These are phyloP conservation scores for Curvularia sp. DNA, from an alignment of 2,329 filamentous ascomycete species.

Conservation along the genomic window DNA sequence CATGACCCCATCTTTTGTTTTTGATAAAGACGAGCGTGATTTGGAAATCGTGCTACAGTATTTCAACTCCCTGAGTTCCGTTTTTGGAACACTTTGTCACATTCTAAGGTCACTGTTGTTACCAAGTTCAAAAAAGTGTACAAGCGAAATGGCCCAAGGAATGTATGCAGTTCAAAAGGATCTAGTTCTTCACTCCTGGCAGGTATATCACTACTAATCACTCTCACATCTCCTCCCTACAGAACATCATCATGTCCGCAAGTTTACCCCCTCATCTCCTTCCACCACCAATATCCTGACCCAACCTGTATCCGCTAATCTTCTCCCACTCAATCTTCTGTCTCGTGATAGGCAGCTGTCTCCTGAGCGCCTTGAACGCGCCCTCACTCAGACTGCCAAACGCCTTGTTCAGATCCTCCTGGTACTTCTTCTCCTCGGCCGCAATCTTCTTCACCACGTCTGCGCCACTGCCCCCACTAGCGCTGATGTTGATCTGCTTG, in stretches of 20 bases:
- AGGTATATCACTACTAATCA: slow-evolving; percentile 5
- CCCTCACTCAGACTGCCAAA: slow-evolving; percentile 91
- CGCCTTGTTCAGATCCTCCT: slow-evolving; percentile 92
- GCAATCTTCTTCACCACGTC: slow-evolving; percentile 82
- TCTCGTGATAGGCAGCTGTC: slow-evolving; percentile 93
- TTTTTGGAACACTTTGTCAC: neutral
- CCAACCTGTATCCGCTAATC: slow-evolving; percentile 82
- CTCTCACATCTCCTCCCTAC: neutral
- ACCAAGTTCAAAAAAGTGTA: neutral
- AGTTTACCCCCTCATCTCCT: slow-evolving; percentile 26
- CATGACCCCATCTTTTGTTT: neutral
- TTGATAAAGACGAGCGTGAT: neutral
- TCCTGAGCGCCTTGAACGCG: slow-evolving; percentile 89
- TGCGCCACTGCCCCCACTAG: slow-evolving; percentile 68
- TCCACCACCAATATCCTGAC: slow-evolving; percentile 61
- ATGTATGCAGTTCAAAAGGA: neutral
- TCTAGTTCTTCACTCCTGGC: neutral
- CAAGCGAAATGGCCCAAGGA: neutral
- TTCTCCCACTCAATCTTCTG: slow-evolving; percentile 99
- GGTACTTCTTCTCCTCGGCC: slow-evolving; percentile 84
- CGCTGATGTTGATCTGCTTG: slow-evolving; percentile 71
- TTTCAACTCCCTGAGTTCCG: neutral
- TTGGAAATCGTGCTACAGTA: neutral
- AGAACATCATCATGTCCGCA: neutral
- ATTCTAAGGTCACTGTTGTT: neutral